Evolutionary conservation across 2,329 filamentous ascomycete genomes (phyloP).

Genomic region (Geosmithia morbida): DNA sequence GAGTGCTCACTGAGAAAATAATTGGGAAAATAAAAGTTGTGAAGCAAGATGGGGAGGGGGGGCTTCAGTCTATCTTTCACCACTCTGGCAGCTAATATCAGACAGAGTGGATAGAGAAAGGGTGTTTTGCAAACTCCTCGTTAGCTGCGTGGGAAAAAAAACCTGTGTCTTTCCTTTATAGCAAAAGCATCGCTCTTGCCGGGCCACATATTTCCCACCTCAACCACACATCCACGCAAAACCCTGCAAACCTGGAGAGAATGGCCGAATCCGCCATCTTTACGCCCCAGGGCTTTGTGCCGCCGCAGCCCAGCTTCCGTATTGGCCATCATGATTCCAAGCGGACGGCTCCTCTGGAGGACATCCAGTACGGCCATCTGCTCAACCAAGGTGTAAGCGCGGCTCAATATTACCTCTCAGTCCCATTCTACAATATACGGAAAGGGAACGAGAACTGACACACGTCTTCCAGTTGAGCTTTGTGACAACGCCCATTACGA

Average conservation of each 20-base stretch:
- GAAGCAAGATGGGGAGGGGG: background rate
- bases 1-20: background rate
- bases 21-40: background rate
- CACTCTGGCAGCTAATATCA: too few relatives aligned
- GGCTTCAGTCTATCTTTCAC: background rate
- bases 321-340: constrained; percentile 61
- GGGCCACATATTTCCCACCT: too few relatives aligned
- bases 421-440: background rate
- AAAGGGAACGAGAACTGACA: background rate
- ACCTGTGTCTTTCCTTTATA: too few relatives aligned
- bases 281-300: constrained; percentile 11
- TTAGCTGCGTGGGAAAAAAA: too few relatives aligned
- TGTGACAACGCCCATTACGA: constrained; percentile 67
- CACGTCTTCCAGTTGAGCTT: constrained; percentile 50
- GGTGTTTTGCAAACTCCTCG: too few relatives aligned
- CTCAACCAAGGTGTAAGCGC: constrained; percentile 53
- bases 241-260: background rate
- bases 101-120: too few relatives aligned
- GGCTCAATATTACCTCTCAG: background rate
- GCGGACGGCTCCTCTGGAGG: constrained; percentile 43
- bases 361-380: constrained; percentile 50
- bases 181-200: too few relatives aligned
- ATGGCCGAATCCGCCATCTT: constrained; percentile 8
- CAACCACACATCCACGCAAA: background rate
- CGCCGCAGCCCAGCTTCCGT: constrained; percentile 38